Percentiles rank a stretch among this genome's conserved stretches.
phyloP scores from a whole-genome alignment of 768 basidiomycete genomes.

The Paxillus rubicundulus region DNA sequence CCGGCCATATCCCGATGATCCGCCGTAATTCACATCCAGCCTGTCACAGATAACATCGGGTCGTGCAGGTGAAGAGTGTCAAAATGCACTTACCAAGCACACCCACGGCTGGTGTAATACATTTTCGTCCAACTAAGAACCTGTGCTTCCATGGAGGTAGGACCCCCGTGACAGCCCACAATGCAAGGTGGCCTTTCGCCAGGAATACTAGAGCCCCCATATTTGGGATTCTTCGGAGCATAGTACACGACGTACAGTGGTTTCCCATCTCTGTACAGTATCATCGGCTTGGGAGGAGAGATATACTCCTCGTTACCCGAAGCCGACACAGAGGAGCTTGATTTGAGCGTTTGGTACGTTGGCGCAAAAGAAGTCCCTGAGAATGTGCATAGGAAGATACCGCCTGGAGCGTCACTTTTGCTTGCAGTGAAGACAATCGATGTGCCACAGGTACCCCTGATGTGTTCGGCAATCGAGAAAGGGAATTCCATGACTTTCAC shows the following conservation, averaged over 20 bases:
- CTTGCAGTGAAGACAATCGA: slow-evolving; percentile 35
- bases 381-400: slow-evolving; percentile 31
- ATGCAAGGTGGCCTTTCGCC: slow-evolving; percentile 69
- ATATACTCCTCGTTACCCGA: slow-evolving; percentile 31
- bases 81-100: slow-evolving; percentile 54
- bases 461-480: slow-evolving; percentile 27
- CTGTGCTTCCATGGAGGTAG: slow-evolving; percentile 49
- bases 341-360: slow-evolving; percentile 22
- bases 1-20: slow-evolving; percentile 72
- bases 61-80: not conserved
- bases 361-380: slow-evolving; percentile 20
- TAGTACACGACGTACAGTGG: slow-evolving; percentile 65
- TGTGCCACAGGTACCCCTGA: slow-evolving; percentile 23
- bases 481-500: slow-evolving; percentile 32
- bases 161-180: slow-evolving; percentile 69
- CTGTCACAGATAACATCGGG: slow-evolving; percentile 27
- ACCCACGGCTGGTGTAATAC: slow-evolving; percentile 70
- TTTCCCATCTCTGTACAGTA: slow-evolving; percentile 35
- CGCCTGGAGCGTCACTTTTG: slow-evolving; percentile 31
- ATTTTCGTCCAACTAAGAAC: slow-evolving; percentile 53
- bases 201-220: slow-evolving; percentile 42
- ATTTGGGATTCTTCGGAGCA: slow-evolving; percentile 63
- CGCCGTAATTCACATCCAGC: slow-evolving; percentile 76
- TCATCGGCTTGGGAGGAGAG: slow-evolving; percentile 49
- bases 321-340: slow-evolving; percentile 18